These are phyloP conservation scores for Mangifera indica DNA, from an alignment of 345 rosid species.

Conservation along the genomic window DNA sequence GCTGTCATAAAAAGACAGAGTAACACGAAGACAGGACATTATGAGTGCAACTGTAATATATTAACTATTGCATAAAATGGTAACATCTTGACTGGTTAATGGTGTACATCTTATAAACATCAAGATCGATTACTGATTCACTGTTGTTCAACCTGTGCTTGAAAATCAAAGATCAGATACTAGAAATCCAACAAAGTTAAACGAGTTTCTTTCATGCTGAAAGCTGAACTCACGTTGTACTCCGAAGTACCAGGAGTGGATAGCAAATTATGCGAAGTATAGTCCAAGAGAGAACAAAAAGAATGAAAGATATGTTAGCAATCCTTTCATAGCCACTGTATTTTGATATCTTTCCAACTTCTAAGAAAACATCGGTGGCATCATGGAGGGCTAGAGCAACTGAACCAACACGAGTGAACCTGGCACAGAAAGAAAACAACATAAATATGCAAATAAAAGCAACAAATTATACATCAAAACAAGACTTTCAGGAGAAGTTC, in stretches of 20 bases:
- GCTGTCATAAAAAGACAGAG: slow-evolving; percentile 36
- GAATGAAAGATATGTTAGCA: slow-evolving; percentile 48
- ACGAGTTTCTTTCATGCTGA: background rate
- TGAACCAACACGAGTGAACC: slow-evolving; percentile 76
- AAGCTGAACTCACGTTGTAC: slow-evolving; percentile 58
- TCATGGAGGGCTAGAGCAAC: slow-evolving; percentile 72
- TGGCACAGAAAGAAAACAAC: slow-evolving; percentile 24
- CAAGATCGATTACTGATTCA: background rate
- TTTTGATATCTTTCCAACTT: slow-evolving; percentile 81
- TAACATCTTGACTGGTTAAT: background rate
- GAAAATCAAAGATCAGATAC: background rate
- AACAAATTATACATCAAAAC: slow-evolving; percentile 10
- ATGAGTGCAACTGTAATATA: background rate
- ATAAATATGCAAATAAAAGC: slow-evolving; percentile 12
- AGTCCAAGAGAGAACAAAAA: slow-evolving; percentile 55
- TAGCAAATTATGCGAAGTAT: slow-evolving; percentile 56
- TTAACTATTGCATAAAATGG: background rate
- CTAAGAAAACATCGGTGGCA: slow-evolving; percentile 69
- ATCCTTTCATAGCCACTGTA: slow-evolving; percentile 63
- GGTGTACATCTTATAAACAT: background rate
- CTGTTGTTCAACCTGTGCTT: background rate
- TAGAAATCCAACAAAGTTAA: background rate
- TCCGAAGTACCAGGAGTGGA: slow-evolving; percentile 75
- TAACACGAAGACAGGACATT: background rate
- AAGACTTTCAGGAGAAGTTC: background rate